Base-by-base conservation (phyloP, 305 asterid species). In the Solanum hybrid region DNA sequence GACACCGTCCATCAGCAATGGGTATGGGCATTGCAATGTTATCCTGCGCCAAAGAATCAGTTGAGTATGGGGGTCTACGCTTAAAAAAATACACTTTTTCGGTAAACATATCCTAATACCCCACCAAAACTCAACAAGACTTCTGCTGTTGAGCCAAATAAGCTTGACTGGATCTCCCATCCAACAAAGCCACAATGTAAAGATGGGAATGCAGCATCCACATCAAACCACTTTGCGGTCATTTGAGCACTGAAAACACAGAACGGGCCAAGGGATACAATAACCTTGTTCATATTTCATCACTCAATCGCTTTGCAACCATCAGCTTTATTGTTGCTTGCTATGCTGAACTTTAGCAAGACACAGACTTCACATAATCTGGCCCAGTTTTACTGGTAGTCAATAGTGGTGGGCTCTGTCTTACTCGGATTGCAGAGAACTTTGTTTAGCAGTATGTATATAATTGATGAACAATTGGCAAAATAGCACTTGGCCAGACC, bases 1-100 rank as follows among this genome's bases (percentile, higher is more conserved):
- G 93, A 93, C 92, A 91, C 93, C 95, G 86, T 91, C 94, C 93
- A 92, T 94, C 94, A 90, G 93, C 95, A 93, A 93, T 91, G 91
- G 86, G 84, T 88, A 91, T 91, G 90, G 93, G 90, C 91, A 94
- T 92, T 90, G 94, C 94, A 91, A 87, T 91, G 91, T 87, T 89
- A 92, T 91, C 98, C 97, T 95, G 98, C 96, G 97, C 88, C 95
- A 95, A 95, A 95, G 93, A 94, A 95, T 94, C 90, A 92, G 91
- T 93, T 94, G 95, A 94, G 93, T 91, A 92, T 88, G 93, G 95
- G 94, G 94, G 92, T 90, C 92, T 88, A 93, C 91, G 91, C 95
- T 91, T 89, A 88, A 89, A 93, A 32, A 90, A 87, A 92, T 90
- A 89, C 26, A 92, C 90, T 71, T 93, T 92, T 85, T 89, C 66